Evolutionary conservation across 192 early-diverging fungal genomes (phyloP).

Genomic region (Nowakowskiella sp.): DNA sequence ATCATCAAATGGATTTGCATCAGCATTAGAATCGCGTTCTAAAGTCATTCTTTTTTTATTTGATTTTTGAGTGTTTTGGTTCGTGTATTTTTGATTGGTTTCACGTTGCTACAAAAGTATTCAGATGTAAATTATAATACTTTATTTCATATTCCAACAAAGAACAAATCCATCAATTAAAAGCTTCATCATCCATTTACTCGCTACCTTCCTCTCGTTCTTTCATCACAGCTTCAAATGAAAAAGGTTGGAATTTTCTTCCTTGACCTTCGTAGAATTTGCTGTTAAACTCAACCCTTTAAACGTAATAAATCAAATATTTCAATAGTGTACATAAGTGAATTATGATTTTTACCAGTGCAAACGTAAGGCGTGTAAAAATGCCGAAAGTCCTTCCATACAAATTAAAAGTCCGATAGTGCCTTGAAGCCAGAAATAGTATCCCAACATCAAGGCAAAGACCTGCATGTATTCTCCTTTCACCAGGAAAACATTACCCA

Average conservation of each 20-base stretch:
- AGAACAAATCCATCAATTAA: too few species aligned
- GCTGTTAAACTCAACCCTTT: conserved; percentile 90
- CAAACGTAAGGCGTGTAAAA: conserved; percentile 84
- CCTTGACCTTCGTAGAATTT: conserved; percentile 96
- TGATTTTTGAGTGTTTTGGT: too few species aligned
- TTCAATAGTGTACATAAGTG: conserved; percentile 2
- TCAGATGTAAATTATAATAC: too few species aligned
- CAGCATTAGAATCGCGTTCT: too few species aligned
- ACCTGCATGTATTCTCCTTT: conserved; percentile 40
- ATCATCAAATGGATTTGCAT: too few species aligned
- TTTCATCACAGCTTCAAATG: too few species aligned
- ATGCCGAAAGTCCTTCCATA: conserved; percentile 85
- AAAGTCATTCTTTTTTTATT: too few species aligned
- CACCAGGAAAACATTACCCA: conserved; percentile 48
- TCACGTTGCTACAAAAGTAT: too few species aligned
- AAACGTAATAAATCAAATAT: conserved; percentile 3
- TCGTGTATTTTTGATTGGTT: too few species aligned
- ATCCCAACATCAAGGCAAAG: conserved; percentile 68
- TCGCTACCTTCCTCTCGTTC: too few species aligned
- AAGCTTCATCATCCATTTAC: too few species aligned
- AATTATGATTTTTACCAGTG: conserved; percentile 52
- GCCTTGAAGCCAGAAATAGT: conserved; percentile 79
- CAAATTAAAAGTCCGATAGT: conserved; percentile 71
- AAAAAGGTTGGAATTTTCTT: conserved; percentile 84
- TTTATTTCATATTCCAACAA: too few species aligned